Conservation (phyloP, 441 rosid genomes). For the Mallotus repandus region DNA sequence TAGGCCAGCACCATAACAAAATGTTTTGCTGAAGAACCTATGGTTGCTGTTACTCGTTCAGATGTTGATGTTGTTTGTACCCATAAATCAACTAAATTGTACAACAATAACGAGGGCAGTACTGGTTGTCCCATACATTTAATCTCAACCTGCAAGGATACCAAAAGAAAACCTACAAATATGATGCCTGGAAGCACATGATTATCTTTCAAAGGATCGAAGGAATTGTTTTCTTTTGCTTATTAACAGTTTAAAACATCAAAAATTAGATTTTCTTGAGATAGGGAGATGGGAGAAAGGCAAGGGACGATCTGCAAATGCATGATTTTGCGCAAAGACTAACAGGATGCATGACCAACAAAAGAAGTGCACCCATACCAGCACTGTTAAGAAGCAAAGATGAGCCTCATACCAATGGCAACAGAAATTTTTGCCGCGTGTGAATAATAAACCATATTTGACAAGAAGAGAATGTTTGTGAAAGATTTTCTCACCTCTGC, state of each 20-base stretch:
- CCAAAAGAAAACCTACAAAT: not conserved
- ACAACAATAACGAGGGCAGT: conserved; percentile 59
- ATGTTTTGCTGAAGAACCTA: conserved; percentile 85
- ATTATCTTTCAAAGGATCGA: too few species aligned
- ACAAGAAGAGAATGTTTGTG: not conserved
- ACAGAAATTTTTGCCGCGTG: too few species aligned
- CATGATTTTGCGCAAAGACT: too few species aligned
- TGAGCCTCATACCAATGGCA: not conserved
- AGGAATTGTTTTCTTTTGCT: not conserved
- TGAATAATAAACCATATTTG: too few species aligned
- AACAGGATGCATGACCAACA: not conserved
- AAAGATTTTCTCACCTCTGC: conserved; percentile 58
- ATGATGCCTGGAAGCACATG: not conserved
- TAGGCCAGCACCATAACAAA: conserved; percentile 86
- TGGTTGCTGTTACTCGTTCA: conserved; percentile 48
- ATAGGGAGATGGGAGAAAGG: too few species aligned
- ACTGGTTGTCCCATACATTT: conserved; percentile 85
- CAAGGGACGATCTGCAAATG: too few species aligned
- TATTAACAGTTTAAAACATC: not conserved
- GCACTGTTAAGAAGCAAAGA: not conserved
- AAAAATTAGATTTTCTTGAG: not conserved
- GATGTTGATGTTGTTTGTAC: conserved; percentile 50
- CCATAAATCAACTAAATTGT: conserved; percentile 73
- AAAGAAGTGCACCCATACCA: not conserved
- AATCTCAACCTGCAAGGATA: conserved; percentile 66